phyloP scores from a whole-genome alignment of 2,329 filamentous ascomycete species.

The Botrytis elliptica region DNA sequence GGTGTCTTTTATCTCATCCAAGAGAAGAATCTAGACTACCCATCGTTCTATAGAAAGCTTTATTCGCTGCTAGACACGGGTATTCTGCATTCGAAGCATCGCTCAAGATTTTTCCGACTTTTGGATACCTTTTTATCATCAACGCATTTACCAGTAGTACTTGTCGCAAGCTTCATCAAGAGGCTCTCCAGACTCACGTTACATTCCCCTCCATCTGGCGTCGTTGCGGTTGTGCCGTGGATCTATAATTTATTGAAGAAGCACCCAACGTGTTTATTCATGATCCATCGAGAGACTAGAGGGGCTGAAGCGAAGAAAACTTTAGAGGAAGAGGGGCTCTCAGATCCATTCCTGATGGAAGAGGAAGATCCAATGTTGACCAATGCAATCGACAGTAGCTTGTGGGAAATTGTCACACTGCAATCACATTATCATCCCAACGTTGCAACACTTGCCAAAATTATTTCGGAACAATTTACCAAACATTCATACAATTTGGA shows the following conservation, averaged over 20 bases:
- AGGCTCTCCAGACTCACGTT: slow-evolving; percentile 80
- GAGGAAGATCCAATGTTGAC: slow-evolving; percentile 85
- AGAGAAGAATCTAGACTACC: slow-evolving; percentile 92
- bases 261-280: slow-evolving; percentile 90
- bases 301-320: slow-evolving; percentile 56
- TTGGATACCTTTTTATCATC: slow-evolving; percentile 88
- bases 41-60: slow-evolving; percentile 87
- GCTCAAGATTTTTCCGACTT: slow-evolving; percentile 88
- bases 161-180: slow-evolving; percentile 97
- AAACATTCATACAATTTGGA: slow-evolving; percentile 95
- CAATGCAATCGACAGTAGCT: slow-evolving; percentile 80
- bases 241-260: slow-evolving; percentile 91
- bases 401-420: slow-evolving; percentile 92
- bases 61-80: slow-evolving; percentile 87
- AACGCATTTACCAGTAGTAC: slow-evolving; percentile 83
- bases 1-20: slow-evolving; percentile 95
- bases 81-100: slow-evolving; percentile 89
- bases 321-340: slow-evolving; percentile 58
- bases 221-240: slow-evolving; percentile 88
- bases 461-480: slow-evolving; percentile 94
- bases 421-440: slow-evolving; percentile 97
- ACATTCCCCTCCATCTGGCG: slow-evolving; percentile 83
- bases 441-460: slow-evolving; percentile 88
- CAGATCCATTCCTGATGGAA: slow-evolving; percentile 73
- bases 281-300: slow-evolving; percentile 78